These are phyloP conservation scores for Thelonectria rubi DNA, from an alignment of 2,329 filamentous ascomycete species.

Conservation along the genomic window DNA sequence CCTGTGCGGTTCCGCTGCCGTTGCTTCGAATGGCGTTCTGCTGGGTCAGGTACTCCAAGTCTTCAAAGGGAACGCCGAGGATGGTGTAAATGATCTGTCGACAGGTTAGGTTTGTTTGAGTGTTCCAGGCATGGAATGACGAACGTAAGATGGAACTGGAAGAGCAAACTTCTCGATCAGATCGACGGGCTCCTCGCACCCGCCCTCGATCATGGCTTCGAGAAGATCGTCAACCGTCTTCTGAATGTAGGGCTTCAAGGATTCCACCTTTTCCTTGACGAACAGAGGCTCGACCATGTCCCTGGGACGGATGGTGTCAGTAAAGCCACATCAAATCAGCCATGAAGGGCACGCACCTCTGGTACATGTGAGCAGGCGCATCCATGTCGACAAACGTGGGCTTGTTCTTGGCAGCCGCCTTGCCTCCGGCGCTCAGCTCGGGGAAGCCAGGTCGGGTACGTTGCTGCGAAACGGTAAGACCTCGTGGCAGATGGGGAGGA, in stretches of 20 bases:
- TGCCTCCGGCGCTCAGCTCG: slow-evolving; percentile 57
- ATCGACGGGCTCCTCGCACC: slow-evolving; percentile 53
- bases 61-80: slow-evolving; percentile 57
- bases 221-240: slow-evolving; percentile 56
- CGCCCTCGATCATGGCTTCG: slow-evolving; percentile 48
- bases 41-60: slow-evolving; percentile 56
- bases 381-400: slow-evolving; percentile 63
- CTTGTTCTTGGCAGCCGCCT: slow-evolving; percentile 57
- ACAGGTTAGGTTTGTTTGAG: slow-evolving; percentile 31
- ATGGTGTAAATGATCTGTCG: slow-evolving; percentile 59
- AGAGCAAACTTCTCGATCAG: slow-evolving; percentile 57
- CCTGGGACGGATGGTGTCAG: slow-evolving; percentile 34
- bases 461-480: slow-evolving; percentile 41
- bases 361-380: slow-evolving; percentile 56
- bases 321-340: background rate
- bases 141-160: slow-evolving; percentile 57
- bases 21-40: slow-evolving; percentile 58
- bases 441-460: slow-evolving; percentile 56
- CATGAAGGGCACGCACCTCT: slow-evolving; percentile 47
- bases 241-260: slow-evolving; percentile 56
- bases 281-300: slow-evolving; percentile 58
- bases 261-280: slow-evolving; percentile 49
- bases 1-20: slow-evolving; percentile 56
- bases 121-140: slow-evolving; percentile 17
- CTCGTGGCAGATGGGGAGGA: background rate